These are phyloP conservation scores for Ascocoryne sarcoides DNA, from an alignment of 2,329 filamentous ascomycete species.

Conservation along the genomic window DNA sequence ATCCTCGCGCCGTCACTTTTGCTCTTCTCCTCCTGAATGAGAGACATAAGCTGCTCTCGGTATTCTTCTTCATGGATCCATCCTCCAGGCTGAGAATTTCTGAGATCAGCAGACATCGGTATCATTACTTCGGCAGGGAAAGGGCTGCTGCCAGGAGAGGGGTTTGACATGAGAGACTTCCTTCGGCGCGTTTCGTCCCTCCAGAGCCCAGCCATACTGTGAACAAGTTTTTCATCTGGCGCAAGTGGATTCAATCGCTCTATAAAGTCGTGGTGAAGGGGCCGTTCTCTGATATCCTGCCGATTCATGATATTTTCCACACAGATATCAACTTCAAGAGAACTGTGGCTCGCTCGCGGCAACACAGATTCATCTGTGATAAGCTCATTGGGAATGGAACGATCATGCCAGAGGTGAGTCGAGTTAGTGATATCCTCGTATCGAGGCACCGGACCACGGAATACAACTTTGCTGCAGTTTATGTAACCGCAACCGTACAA, in stretches of 20 bases:
- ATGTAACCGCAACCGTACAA: constrained; percentile 90
- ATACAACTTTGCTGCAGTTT: constrained; percentile 59
- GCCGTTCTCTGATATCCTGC: constrained; percentile 62
- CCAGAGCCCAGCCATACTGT: constrained; percentile 93
- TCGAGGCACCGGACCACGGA: constrained; percentile 67
- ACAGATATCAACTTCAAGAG: constrained; percentile 81
- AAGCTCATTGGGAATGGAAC: constrained; percentile 51
- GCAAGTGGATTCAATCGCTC: constrained; percentile 59
- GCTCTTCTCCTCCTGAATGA: constrained; percentile 56
- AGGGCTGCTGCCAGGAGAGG: constrained; percentile 58
- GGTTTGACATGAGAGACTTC: constrained; percentile 60
- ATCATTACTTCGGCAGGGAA: constrained; percentile 75
- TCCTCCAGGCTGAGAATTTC: constrained; percentile 61
- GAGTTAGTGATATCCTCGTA: constrained; percentile 49
- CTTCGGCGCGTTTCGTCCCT: constrained; percentile 76
- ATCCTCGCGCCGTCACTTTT: constrained; percentile 36
- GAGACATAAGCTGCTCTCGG: constrained; percentile 50
- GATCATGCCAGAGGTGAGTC: constrained; percentile 69
- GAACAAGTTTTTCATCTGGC: constrained; percentile 70
- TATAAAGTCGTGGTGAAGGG: constrained; percentile 77
- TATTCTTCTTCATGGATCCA: constrained; percentile 94
- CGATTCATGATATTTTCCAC: constrained; percentile 85
- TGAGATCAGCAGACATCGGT: constrained; percentile 78
- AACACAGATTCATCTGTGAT: constrained; percentile 56
- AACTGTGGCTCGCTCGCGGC: constrained; percentile 76